A percentile compares a stretch with the other conserved stretches of the same genome.
These are phyloP conservation scores for Podospora bellae-mahoneyi DNA, from an alignment of 495 filamentous ascomycete genomes.

Conservation along the genomic window DNA sequence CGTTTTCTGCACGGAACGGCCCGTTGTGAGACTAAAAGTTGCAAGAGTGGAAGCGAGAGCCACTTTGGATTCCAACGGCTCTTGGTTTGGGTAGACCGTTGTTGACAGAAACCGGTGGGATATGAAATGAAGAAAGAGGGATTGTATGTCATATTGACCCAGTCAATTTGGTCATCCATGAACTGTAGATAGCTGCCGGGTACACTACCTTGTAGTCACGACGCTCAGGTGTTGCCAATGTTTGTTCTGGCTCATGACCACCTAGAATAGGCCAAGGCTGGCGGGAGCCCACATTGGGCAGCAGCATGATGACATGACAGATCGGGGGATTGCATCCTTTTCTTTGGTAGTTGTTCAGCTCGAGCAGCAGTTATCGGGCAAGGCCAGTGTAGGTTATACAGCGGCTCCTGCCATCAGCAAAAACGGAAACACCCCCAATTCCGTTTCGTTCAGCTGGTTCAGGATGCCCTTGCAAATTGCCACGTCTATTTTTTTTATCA, in stretches of 20 bases:
- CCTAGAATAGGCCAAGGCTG: background rate
- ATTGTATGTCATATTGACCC: background rate
- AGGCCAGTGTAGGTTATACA: background rate
- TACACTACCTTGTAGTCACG: background rate
- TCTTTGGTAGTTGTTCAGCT: background rate
- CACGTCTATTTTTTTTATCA: slow-evolving; percentile 23
- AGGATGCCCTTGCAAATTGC: background rate
- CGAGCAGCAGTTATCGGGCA: background rate
- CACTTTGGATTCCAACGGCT: background rate
- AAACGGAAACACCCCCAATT: background rate
- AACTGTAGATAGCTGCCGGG: background rate
- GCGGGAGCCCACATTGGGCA: background rate
- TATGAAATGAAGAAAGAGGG: too few species aligned
- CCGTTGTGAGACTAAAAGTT: background rate
- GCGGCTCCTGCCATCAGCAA: background rate
- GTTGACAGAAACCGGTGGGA: background rate
- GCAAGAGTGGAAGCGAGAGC: background rate
- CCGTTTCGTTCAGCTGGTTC: background rate
- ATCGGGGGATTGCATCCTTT: background rate
- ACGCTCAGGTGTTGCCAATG: background rate
- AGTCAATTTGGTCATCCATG: background rate
- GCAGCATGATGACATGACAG: background rate
- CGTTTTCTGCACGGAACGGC: background rate
- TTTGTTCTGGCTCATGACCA: background rate
- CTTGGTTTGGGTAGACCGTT: background rate